A percentile compares a stretch with the other conserved stretches of the same genome.
These are phyloP conservation scores for Leishmania turanica DNA, from an alignment of 208 protist genomes.

Conservation along the genomic window DNA sequence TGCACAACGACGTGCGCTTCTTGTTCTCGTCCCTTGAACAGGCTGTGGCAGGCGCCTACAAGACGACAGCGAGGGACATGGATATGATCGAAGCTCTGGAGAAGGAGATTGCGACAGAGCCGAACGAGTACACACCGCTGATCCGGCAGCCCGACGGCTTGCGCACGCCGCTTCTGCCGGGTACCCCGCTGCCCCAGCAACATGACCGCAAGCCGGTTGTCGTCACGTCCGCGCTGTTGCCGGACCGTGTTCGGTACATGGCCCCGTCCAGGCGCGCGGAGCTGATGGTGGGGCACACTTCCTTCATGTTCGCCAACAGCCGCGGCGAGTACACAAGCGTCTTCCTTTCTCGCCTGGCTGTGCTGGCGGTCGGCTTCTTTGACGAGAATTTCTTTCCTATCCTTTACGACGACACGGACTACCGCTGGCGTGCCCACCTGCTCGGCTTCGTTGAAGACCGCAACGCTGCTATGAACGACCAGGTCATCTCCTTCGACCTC, in stretches of 20 bases:
- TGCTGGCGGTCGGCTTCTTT: slow-evolving; percentile 50
- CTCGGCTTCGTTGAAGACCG: slow-evolving; percentile 34
- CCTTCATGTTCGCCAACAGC: slow-evolving; percentile 34
- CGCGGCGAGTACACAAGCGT: slow-evolving; percentile 21
- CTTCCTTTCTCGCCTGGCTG: slow-evolving; percentile 43
- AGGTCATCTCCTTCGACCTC: slow-evolving; percentile 27
- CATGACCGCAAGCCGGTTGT: slow-evolving; percentile 11
- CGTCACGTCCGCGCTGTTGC: slow-evolving; percentile 48
- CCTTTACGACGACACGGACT: slow-evolving; percentile 55
- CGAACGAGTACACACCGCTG: slow-evolving; percentile 29
- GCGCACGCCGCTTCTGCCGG: slow-evolving; percentile 18
- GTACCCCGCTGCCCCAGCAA: slow-evolving; percentile 29
- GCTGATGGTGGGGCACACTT: slow-evolving; percentile 7
- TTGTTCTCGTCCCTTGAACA: not conserved
- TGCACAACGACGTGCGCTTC: slow-evolving; percentile 39
- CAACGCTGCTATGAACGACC: slow-evolving; percentile 6
- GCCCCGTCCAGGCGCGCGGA: not conserved
- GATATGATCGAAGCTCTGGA: slow-evolving; percentile 20
- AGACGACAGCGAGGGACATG: slow-evolving; percentile 23
- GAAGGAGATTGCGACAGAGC: slow-evolving; percentile 39
- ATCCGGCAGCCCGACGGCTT: slow-evolving; percentile 26
- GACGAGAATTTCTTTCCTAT: slow-evolving; percentile 63
- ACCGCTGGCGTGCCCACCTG: slow-evolving; percentile 30
- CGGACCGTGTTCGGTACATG: slow-evolving; percentile 47
- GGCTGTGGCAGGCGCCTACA: slow-evolving; percentile 27